phyloP scores from a whole-genome alignment of 2,329 filamentous ascomycete species.

The Verticillium nubilum region DNA sequence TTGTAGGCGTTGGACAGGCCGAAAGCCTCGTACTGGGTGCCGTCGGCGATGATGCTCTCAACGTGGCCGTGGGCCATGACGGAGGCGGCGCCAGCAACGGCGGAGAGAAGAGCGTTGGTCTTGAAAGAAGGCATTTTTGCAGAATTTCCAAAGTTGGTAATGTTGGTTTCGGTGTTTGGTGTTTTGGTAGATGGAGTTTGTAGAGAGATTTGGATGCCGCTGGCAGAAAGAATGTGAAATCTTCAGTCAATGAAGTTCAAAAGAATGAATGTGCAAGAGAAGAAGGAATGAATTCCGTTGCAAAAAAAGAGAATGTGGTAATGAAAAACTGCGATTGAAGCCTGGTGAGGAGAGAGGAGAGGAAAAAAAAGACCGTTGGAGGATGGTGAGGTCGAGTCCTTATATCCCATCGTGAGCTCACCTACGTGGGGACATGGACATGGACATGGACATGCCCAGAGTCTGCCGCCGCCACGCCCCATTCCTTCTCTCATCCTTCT shows the following conservation, averaged over 20 bases:
- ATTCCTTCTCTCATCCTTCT: not conserved
- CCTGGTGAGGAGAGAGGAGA: slow-evolving; percentile 4
- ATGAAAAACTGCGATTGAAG: slow-evolving; percentile 1
- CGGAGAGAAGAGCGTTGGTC: slow-evolving; percentile 14
- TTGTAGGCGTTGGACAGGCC: slow-evolving; percentile 17
- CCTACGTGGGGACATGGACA: not conserved
- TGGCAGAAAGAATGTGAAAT: slow-evolving; percentile 1
- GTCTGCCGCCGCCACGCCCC: too few relatives aligned
- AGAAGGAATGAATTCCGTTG: not conserved
- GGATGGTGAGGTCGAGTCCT: not conserved
- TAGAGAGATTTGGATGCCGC: not conserved
- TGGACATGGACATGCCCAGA: not conserved
- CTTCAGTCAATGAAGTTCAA: slow-evolving; percentile 5
- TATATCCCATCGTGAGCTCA: not conserved
- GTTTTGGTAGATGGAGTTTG: not conserved
- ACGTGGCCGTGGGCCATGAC: slow-evolving; percentile 26
- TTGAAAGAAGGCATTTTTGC: slow-evolving; percentile 17
- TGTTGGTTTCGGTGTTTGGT: not conserved
- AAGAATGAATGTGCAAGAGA: slow-evolving; percentile 1
- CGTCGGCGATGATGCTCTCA: slow-evolving; percentile 19
- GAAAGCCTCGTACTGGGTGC: slow-evolving; percentile 22
- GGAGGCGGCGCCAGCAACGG: slow-evolving; percentile 17
- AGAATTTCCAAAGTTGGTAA: not conserved
- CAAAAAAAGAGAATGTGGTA: slow-evolving; percentile 1
- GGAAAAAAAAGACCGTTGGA: not conserved